Base-by-base conservation (phyloP, 306 rosid species). In the Dryas drummondii region DNA sequence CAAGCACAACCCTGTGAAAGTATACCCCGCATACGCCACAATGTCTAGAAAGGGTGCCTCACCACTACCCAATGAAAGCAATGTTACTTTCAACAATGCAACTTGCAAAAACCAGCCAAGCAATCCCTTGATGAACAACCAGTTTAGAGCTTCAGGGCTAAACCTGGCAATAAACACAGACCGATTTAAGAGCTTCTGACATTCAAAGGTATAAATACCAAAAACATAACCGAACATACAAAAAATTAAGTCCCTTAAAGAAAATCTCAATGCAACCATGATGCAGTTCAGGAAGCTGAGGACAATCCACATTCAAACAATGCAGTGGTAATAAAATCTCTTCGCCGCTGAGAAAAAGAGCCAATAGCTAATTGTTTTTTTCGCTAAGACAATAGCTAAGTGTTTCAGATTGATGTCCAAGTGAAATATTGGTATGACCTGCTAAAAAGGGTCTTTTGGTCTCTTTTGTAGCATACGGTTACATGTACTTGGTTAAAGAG, bases 51-150 rank as follows among this genome's bases (percentile, higher is more conserved):
- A 74, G 7, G 97, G 99, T 16, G 89, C 92, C 86, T 94, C 97
- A 9, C 91, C 97, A 44, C 92, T 81, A 19, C 97, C 99, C 84
- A 92, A 46, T 41, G 93, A 90, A 62, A 94, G 84, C 70, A 94
- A 82, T 7, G 89, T 85, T 70, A 86, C 74, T 83, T 94, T 94
- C 64, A 94, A 93, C 46, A 92, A 84, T 27, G 82, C 8, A 9
- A 87, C 92, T 94, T 94, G 99, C 84, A 87, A 62, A 77, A 85
- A 82, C 99, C 99, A 94, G 68, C 97, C 99, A 8, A 94, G 91
- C 76, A 94, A 84, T 69, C 97, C 99, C 86, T 94, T 94, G 77
- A 88, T 82, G 83, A 94, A 94, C 87, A 94, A 76, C 93, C 93
- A 94, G 84, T 89, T 94, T 81, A 92, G 81, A 78, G 97, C 96